Base-by-base conservation (phyloP, 768 basidiomycete genomes). In the Mycena olivaceomarginata region DNA sequence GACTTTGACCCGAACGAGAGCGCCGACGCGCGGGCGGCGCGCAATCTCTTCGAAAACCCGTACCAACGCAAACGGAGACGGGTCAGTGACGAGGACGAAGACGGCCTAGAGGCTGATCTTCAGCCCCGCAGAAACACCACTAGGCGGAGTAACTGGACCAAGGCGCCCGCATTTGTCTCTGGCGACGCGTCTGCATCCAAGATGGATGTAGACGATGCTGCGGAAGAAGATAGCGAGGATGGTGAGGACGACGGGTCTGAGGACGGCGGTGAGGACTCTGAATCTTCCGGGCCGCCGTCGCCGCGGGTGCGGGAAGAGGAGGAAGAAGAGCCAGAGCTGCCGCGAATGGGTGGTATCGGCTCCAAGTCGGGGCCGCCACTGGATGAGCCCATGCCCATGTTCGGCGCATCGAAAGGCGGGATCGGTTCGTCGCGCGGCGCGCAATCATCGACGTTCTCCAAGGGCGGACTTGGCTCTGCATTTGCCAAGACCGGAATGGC, bases 131-230 rank as follows among this genome's bases (percentile, higher is more conserved):
- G 68, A 79, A 74, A 41, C 22, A 16, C 41, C 25, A 25, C 82
- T 70, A 90, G 88, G 82, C 90, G 87, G 79, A 90, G 86, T 20
- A 91, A 95, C 83, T 95, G 95, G 92, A 90, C 94, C 37, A 94
- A 93, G 86, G 93, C 93, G 4, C 95, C 95, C 15, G 90, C 93
- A 1, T 97, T 96, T 81, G 91, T 95, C 15, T 90, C 92, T 1
- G 88, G 92, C 20, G 89, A 92, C 75, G 89, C 88, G 80, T 77
- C 75, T 31, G 67, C 37, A 16, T 67, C 69, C 43, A 86, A 88
- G 45, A 86, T 89, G 51, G 90, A 92, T 59, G 84, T 87, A 64
- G 85, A 89, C 45, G 41, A 80, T 18, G 74, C 67, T 4, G 77
- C 31, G 31, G 31, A 81, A 11, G 82, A 85, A 11, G 63, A 80